phyloP scores from a whole-genome alignment of 2,329 filamentous ascomycete species.

The Apiospora marii region DNA sequence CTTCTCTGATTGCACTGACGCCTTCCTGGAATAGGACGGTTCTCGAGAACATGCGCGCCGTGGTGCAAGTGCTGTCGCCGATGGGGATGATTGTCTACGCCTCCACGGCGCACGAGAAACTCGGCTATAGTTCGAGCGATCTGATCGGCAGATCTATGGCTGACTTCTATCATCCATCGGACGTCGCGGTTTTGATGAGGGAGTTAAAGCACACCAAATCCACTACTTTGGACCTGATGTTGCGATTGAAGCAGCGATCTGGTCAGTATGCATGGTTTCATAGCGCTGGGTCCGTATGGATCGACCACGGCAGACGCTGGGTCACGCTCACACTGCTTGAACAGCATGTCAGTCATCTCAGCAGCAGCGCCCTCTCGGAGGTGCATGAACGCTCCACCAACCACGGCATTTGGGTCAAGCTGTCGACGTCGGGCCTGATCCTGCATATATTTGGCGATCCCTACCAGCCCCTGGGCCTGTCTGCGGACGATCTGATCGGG shows the following conservation, averaged over 20 bases:
- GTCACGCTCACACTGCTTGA: not conserved
- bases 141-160: not conserved
- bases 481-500: not conserved
- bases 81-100: constrained; percentile 89
- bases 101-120: constrained; percentile 69
- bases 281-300: constrained; percentile 3
- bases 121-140: constrained; percentile 17
- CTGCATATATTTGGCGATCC: constrained; percentile 22
- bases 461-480: not conserved
- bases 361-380: not conserved
- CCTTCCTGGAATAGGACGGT: constrained; percentile 91
- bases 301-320: not conserved
- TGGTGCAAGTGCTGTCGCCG: constrained; percentile 86
- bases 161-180: constrained; percentile 10
- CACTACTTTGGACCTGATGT: not conserved
- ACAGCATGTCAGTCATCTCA: not conserved
- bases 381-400: not conserved
- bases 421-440: constrained; percentile 22
- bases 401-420: constrained; percentile 23
- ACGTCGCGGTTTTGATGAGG: not conserved
- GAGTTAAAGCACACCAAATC: constrained; percentile 12
- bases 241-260: constrained; percentile 6
- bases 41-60: constrained; percentile 87
- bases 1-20: constrained; percentile 58
- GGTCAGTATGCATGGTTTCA: constrained; percentile 23